Base-by-base conservation (phyloP, 371 early-diverging fungal species). In the Entomophthora muscae region DNA sequence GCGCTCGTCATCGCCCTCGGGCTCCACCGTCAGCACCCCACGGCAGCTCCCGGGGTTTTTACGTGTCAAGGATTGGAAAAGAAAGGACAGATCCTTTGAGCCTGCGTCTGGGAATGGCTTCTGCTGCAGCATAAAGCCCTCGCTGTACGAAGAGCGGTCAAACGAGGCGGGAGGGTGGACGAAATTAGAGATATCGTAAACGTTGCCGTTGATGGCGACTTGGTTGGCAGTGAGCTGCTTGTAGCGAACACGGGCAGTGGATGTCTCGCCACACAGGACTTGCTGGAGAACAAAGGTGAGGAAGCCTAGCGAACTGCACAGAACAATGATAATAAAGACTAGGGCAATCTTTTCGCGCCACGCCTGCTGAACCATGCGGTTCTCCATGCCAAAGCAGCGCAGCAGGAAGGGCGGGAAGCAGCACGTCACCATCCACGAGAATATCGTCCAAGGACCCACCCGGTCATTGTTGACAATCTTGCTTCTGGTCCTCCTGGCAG, bases 301-400 rank as follows among this genome's bases (percentile, higher is more conserved):
- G 67, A 86, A 88, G 26, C 85, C 88, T 22, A 90, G 84, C 23
- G 75, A 69, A 10, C 71, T 78, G 73, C 88, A 87, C 31, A 88
- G 76, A 26, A 78, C 32, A 3, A 88, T 59, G 52, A 90, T 87
- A 53, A 89, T 79, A 55, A 73, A 72, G 27, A 86, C 82, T 28
- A 91, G 74, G 0, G 84, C 86, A 23, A 89, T 84, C 63, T 91
- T 91, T 71, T 91, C 91, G 68, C 90, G 73, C 82, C 86, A 91
- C 13, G 91, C 94, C 65, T 81, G 86, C 71, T 83, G 88, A 7
- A 81, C 75, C 22, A 71, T n/a, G 5, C 17, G 10, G 27, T 61
- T 61, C 7, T 23, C 5, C 13, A 32, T 12, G 1, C 61, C 61
- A 51, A 33, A 51, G 28, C 61, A 61, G 3, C 27, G 17, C 2